Evolutionary conservation across 768 basidiomycete species (phyloP).

Genomic region (Vararia minispora): DNA sequence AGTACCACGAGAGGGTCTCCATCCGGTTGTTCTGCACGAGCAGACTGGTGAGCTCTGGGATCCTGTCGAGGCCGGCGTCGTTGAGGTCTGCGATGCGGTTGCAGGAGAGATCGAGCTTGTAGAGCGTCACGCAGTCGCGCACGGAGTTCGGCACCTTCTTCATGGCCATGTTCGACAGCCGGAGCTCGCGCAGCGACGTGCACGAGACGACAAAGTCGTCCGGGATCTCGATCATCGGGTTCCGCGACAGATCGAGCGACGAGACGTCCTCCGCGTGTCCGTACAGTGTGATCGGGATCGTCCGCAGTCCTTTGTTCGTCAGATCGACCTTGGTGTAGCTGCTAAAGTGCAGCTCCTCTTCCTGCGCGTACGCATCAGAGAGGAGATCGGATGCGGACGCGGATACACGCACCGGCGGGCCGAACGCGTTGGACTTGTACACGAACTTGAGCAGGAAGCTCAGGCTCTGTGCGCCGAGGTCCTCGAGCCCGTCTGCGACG

Average conservation of each 20-base stretch:
- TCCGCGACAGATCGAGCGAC: conserved; percentile 80
- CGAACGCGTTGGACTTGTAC: conserved; percentile 69
- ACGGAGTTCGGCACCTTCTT: conserved; percentile 85
- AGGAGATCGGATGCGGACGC: conserved; percentile 4
- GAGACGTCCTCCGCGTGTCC: conserved; percentile 75
- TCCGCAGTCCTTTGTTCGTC: conserved; percentile 65
- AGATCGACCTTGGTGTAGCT: conserved; percentile 75
- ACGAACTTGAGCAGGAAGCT: conserved; percentile 84
- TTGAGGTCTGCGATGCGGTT: conserved; percentile 88
- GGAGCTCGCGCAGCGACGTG: conserved; percentile 70
- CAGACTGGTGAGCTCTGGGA: conserved; percentile 56
- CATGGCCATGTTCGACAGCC: conserved; percentile 85
- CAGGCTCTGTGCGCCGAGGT: conserved; percentile 68
- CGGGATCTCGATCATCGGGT: conserved; percentile 93
- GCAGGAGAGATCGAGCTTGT: conserved; percentile 78
- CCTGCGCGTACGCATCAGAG: conserved; percentile 28
- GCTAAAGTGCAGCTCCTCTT: conserved; percentile 63
- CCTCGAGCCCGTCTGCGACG: conserved; percentile 65
- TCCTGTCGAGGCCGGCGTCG: conserved; percentile 71
- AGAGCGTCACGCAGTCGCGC: conserved; percentile 59
- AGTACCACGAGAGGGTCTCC: conserved; percentile 76
- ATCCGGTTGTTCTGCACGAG: conserved; percentile 87
- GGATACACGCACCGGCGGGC: conserved; percentile 38
- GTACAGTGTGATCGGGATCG: conserved; percentile 83
- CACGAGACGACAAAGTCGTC: conserved; percentile 93